phyloP scores from a whole-genome alignment of 495 filamentous ascomycete genomes.

The Penicillium macrosclerotiorum region DNA sequence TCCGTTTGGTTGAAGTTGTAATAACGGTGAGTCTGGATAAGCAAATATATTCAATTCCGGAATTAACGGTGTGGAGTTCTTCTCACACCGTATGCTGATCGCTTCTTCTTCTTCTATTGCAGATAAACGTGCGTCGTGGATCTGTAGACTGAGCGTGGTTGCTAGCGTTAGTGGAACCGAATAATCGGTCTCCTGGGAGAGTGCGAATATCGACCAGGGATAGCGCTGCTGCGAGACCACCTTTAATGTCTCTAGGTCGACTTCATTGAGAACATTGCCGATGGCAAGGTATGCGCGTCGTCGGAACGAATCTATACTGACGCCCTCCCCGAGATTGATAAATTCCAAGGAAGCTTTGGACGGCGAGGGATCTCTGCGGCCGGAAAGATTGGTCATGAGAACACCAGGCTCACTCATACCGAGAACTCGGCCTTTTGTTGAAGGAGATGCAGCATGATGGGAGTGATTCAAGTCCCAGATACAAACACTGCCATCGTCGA shows the following conservation, averaged over 20 bases:
- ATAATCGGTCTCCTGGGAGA: constrained; percentile 72
- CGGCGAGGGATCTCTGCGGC: constrained; percentile 38
- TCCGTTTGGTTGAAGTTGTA: constrained; percentile 40
- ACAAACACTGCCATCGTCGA: constrained; percentile 83
- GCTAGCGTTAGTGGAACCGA: constrained; percentile 79
- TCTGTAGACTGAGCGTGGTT: constrained; percentile 77
- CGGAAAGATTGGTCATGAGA: constrained; percentile 49
- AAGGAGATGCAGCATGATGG: constrained; percentile 35
- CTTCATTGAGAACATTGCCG: constrained; percentile 71
- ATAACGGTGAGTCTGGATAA: constrained; percentile 36
- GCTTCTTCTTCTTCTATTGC: constrained; percentile 41
- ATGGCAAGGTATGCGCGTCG: constrained; percentile 76
- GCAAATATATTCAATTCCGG: constrained; percentile 35
- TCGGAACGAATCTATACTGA: constrained; percentile 71
- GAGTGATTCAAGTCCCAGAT: constrained; percentile 78
- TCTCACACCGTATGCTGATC: constrained; percentile 42
- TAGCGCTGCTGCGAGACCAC: constrained; percentile 70
- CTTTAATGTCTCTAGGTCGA: constrained; percentile 77
- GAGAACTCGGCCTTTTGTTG: constrained; percentile 61
- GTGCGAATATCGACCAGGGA: constrained; percentile 77
- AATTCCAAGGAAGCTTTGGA: constrained; percentile 49
- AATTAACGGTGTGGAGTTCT: constrained; percentile 23
- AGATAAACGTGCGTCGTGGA: constrained; percentile 70
- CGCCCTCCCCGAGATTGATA: constrained; percentile 78
- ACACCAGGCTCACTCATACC: constrained; percentile 63